Evolutionary conservation across 371 early-diverging fungal species (phyloP), one percentile per base, ranked within the genome.

Genomic region (Apophysomyces sp.): DNA sequence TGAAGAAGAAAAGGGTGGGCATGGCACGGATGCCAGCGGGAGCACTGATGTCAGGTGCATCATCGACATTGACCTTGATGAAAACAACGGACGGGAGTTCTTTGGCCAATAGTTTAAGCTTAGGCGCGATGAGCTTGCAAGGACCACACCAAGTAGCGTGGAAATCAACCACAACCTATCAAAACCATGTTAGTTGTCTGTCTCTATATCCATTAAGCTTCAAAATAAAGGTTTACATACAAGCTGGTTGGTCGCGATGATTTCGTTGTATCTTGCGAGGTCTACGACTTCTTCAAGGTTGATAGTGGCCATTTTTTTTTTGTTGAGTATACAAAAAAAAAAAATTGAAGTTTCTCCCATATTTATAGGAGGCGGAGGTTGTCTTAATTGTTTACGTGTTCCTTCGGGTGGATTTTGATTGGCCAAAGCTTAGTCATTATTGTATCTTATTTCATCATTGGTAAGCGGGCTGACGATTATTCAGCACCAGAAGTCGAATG

Each of bases 1-100:
- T 76, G 84, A 85, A 92, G 79, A 89, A 79, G 68, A 86, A 81
- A 84, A 98, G 90, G 34, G 96, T 95, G 52, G 97, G 97, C 96
- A 97, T 96, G 62, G 96, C 93, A 28, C 83, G 83, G 71, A 98
- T 44, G 3, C 49, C 49, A 1, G 24, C 49, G 2, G 16, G 21
- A 5, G n/a, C 80, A 8, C 77, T 76, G 40, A 81, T 84, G 13
- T 72, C 66, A 52, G 78, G 74, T 52, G 93, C 88, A 67, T 84
- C 85, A 63, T 95, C 96, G 18, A 93, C 89, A 68, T 95, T 90
- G 55, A 96, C 89, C 83, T 95, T 93, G 70, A 91, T 69, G 72
- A 93, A 96, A 53, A 74, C 74, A 53, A 89, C 80, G 58, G 85
- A 74, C 3, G 78, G 32, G 73, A 80, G 80, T 15, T 71, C 65